Evolutionary conservation across 2,329 filamentous ascomycete species (phyloP), one percentile per base, ranked within the genome.

Genomic region (Neophaeococcomyces aloes): DNA sequence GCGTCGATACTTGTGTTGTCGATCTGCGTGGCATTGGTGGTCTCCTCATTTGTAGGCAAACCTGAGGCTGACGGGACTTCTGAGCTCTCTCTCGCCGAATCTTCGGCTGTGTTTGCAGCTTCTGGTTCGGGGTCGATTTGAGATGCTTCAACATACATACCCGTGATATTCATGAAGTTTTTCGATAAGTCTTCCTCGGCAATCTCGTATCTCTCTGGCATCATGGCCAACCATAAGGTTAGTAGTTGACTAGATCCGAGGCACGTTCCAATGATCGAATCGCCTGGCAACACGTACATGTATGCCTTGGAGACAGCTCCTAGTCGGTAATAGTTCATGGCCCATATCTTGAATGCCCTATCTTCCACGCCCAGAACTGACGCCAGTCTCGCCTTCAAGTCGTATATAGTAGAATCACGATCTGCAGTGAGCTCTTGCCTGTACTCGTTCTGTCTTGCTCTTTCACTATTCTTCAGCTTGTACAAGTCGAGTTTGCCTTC

Each of bases 401-500:
- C 49, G 25, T 48, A 33, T 17, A 46, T 49, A 15, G 39, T 34
- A 4, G 19, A 30, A 5, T 25, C 15, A n/a, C 31, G 21, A 35
- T 42, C 30, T 31, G 39, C 29, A 17, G 31, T 34, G 5, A 42
- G 31, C 2, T 21, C 17, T 15, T 47, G 47, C 25, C 47, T 39
- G 21, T 52, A 46, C 23, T 47, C 30, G 10, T 42, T 42, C 21
- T 48, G 50, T 15, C 34, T 18, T 13, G 39, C 39, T 18, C 35
- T 42, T 18, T 10, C 21, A 21, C 35, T 27, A 30, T 15, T 48
- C 39, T 46, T 68, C 54, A 53, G 65, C 61, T 47, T 68, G 63
- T n/a, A 61, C 57, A 48, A 42, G 33, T 69, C 64, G 35, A 68
- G 65, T 3, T 68, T 53, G 38, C 64, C 65, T 40, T 51, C 48